Evolutionary conservation across 1,139 yeast genomes (phyloP), one percentile per base, ranked within the genome.

Genomic region (Groenewaldozyma sp.): DNA sequence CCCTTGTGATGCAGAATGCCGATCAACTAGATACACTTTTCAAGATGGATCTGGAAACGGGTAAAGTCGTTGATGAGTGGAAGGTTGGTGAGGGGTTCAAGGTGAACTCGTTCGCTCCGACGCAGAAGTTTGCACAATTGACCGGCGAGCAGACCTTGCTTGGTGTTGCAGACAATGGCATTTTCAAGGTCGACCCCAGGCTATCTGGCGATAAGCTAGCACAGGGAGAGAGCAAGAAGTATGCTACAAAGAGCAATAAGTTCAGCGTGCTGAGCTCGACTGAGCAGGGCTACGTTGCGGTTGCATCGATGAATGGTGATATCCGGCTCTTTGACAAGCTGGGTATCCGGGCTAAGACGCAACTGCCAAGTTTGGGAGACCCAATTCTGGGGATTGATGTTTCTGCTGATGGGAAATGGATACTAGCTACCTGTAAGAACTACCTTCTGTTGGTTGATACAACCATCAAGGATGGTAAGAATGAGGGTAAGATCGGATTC

Each of bases 11-110:
- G 52, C 83, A 80, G 50, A 76, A 75, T 51, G 63, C 65, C 1
- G 52, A 62, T 2, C 63, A 70, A 29, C 53, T 57, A 7, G 60
- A 68, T 35, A 68, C 66, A 27, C 59, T 86, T 36, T 83, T 71
- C 61, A 73, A 75, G 50, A 73, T 86, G 86, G 95, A 86, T 62
- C 62, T 87, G 42, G 82, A 73, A 52, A 71, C 77, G 42, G 95
- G 95, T 5, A 68, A 78, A 52, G 71, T 87, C 39, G 81, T 87
- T 20, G 95, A 86, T 53, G 93, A 83, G 57, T 86, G 94, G 94
- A 63, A 69, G 29, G 64, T 73, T 9, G 53, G 56, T 26, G 68
- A 68, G 13, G 52, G 54, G 17, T 54, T 60, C 16, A 58, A 71
- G 5, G 66, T 78, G 19, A 64, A 78, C 21, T 68, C 74, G 27